Evolutionary conservation across 495 filamentous ascomycete species (phyloP).

Genomic region (Lepraria neglecta): DNA sequence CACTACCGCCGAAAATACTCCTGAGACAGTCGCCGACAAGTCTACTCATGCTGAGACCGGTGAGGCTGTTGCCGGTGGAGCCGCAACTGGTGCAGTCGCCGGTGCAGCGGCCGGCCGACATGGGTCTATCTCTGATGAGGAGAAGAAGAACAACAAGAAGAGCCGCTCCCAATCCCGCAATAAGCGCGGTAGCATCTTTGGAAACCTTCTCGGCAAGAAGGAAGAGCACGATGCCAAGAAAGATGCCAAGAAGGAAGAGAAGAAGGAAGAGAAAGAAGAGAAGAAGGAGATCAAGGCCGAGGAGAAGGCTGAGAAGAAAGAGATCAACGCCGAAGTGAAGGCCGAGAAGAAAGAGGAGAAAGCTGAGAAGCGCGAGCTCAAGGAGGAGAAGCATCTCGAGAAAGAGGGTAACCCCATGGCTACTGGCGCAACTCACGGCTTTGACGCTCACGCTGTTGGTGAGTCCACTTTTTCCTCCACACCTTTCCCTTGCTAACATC

Average conservation of each 20-base stretch:
- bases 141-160: slow-evolving; percentile 45
- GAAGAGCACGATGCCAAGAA: slow-evolving; percentile 58
- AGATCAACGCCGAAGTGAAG: slow-evolving; percentile 40
- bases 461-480: neutral
- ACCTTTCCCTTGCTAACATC: slow-evolving; percentile 9
- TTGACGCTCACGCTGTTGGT: slow-evolving; percentile 26
- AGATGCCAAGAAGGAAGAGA: slow-evolving; percentile 39
- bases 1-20: slow-evolving; percentile 4
- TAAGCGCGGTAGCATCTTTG: slow-evolving; percentile 82
- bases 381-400: slow-evolving; percentile 37
- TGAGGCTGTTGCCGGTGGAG: slow-evolving; percentile 29
- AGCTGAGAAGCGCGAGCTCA: slow-evolving; percentile 36
- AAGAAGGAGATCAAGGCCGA: slow-evolving; percentile 40
- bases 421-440: slow-evolving; percentile 12
- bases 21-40: slow-evolving; percentile 28
- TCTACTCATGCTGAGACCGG: slow-evolving; percentile 24
- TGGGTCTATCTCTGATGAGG: slow-evolving; percentile 33
- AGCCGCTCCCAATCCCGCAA: slow-evolving; percentile 71
- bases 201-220: slow-evolving; percentile 66
- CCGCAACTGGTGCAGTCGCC: slow-evolving; percentile 23
- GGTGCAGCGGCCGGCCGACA: slow-evolving; percentile 28
- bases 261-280: slow-evolving; percentile 53
- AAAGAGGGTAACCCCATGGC: slow-evolving; percentile 12
- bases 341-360: slow-evolving; percentile 43
- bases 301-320: slow-evolving; percentile 42